phyloP scores from a whole-genome alignment of 495 filamentous ascomycete species.

The Tetracladium setigerum region DNA sequence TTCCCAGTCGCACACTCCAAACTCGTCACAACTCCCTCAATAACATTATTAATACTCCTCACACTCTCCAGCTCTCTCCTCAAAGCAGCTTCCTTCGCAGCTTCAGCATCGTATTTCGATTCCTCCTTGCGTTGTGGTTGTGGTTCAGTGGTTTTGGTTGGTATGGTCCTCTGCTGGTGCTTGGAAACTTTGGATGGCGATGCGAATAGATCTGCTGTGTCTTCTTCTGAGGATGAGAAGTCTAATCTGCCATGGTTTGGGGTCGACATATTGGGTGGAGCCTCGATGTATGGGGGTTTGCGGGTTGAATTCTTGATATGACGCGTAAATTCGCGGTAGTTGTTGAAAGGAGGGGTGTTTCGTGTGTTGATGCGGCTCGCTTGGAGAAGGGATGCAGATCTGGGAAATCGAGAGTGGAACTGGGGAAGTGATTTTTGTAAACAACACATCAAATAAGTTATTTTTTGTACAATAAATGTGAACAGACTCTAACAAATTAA shows the following conservation, averaged over 20 bases:
- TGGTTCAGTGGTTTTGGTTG: conserved; percentile 5
- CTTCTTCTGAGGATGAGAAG: conserved; percentile 46
- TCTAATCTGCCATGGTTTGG: conserved; percentile 25
- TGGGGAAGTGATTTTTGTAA: too few species aligned
- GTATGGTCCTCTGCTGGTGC: neutral
- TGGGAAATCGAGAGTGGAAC: too few species aligned
- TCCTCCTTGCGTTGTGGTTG: conserved; percentile 32
- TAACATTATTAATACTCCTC: conserved; percentile 74
- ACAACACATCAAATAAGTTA: too few species aligned
- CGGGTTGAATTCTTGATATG: neutral
- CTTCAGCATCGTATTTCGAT: conserved; percentile 55
- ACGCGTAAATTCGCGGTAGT: conserved; percentile 12
- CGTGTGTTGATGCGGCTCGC: neutral
- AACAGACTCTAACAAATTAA: too few species aligned
- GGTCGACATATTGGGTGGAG: conserved; percentile 14
- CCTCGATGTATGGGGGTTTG: neutral
- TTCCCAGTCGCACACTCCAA: conserved; percentile 78
- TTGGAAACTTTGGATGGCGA: conserved; percentile 48
- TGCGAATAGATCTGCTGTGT: conserved; percentile 65
- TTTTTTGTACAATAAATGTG: too few species aligned
- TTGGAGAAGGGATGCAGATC: too few species aligned
- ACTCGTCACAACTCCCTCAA: conserved; percentile 74
- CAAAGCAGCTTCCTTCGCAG: conserved; percentile 64
- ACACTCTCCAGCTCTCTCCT: conserved; percentile 75
- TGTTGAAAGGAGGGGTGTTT: neutral